Evolutionary conservation across 2,329 filamentous ascomycete species (phyloP).

Genomic region (Epichloe glyceriae): DNA sequence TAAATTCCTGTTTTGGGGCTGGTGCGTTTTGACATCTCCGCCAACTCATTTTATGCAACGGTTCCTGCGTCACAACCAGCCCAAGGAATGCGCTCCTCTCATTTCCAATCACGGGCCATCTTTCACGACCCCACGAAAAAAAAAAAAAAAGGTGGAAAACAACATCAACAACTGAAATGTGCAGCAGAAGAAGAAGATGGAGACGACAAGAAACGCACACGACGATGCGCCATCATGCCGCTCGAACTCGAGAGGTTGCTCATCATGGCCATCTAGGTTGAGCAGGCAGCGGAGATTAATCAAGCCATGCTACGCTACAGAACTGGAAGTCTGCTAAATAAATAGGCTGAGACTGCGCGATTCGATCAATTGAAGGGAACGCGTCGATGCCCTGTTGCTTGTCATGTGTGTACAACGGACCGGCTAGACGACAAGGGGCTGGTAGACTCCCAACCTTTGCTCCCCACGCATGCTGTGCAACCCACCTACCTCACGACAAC

Average conservation of each 20-base stretch:
- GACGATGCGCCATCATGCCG: background rate
- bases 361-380: background rate
- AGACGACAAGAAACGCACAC: background rate
- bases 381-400: background rate
- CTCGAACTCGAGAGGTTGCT: background rate
- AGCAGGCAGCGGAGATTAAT: background rate
- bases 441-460: background rate
- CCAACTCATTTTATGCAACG: conserved; percentile 3
- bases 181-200: background rate
- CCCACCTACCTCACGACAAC: background rate
- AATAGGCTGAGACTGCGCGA: background rate
- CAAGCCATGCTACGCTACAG: background rate
- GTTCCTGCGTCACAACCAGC: conserved; percentile 1
- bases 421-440: background rate
- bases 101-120: background rate
- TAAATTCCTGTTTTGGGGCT: background rate
- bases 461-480: conserved; percentile 1
- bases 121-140: background rate
- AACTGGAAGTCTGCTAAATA: background rate
- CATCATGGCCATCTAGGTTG: background rate
- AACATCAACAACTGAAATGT: background rate
- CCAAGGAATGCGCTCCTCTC: background rate
- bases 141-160: background rate
- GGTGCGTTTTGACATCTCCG: conserved; percentile 3
- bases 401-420: background rate